Evolutionary conservation across 257 asterid species (phyloP), one percentile per base, ranked within the genome.

Genomic region (Craterostigma plantagineum): DNA sequence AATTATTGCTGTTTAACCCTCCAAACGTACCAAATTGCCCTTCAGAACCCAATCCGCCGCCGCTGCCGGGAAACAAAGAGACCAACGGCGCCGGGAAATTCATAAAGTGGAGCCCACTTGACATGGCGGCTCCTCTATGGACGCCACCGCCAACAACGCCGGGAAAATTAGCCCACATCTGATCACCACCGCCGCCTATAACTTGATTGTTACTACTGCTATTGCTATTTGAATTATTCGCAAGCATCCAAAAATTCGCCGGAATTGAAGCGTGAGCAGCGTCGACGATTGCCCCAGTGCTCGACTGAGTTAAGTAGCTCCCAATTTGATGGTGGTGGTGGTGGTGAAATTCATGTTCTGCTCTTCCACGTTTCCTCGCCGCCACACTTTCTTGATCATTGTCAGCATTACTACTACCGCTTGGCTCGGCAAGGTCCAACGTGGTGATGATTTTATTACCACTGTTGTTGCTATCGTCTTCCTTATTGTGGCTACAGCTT

Each of bases 201-300:
- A 71, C 79, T 51, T 73, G 91, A 37, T 57, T 55, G 50, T 66
- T 81, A 23, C 58, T 61, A 23, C 30, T 23, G 6, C 6, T n/a
- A n/a, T n/a, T 23, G 6, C 30, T 23, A 23, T 23, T 23, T 6
- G 30, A 23, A 14, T 87, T 66, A 66, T 77, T 86, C 10, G 93
- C 80, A 48, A 81, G 49, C 97, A 87, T 87, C 95, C 93, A 87
- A 39, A 82, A 81, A 45, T 87, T 87, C 0, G 95, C 76, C 61
- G 97, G 94, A 35, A 69, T 59, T 5, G 94, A 73, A 1, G 87
- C 59, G 44, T 86, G 94, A 48, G 66, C 67, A 10, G 92, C 48
- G 10, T 87, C 52, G n/a, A n/a, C n/a, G 71, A 78, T 74, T 35
- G 92, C 68, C 9, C 90, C 77, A 13, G 92, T 48, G 50, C 70